Base-by-base conservation (phyloP, 345 rosid genomes). In the Lepidium africanum region DNA sequence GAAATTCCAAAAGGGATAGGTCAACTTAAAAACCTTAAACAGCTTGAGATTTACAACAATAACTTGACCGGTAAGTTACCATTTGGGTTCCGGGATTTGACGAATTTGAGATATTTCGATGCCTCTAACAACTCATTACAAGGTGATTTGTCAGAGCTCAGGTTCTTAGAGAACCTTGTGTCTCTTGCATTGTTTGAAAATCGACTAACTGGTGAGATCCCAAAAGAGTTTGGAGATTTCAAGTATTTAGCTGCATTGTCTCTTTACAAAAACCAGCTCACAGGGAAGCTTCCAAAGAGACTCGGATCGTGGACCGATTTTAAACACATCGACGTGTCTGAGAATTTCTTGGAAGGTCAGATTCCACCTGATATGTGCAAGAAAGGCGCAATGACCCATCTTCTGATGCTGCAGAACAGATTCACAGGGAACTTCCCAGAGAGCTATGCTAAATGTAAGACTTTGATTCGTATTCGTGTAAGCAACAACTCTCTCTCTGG, bases 281-380 rank as follows among this genome's bases (percentile, higher is more conserved):
- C 82, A 0, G 98, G 98, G 47, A 53, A 81, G 23, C 81, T 92
- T 60, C 96, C 96, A 1, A 68, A 46, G 39, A 81, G 59, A 46
- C 80, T 92, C 3, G 98, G 98, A n/a, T 85, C 91, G 1, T 77
- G 80, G 90, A 47, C 83, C 0, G 65, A 63, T 37, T 78, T 90
- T 54, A 5, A 7, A 6, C 62, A 41, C 77, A 82, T 92, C 15
- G 98, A 92, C 70, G 88, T 85, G 46, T 83, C 96, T 3, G 95
- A 90, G 81, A 92, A 92, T 68, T 75, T 65, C 25, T 69, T 92
- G 61, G 79, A 83, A n/a, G 98, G 98, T 63, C 59, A 81, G 0
- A 86, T 87, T 17, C 98, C 98, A 7, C 86, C 84, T n/a, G 80
- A 83, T 21, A 85, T 92, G 86, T 92, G 96, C 79, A 86, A 83